These are phyloP conservation scores for Wickerhamomyces hampshirensis DNA, from an alignment of 805 yeast genomes.

Conservation along the genomic window DNA sequence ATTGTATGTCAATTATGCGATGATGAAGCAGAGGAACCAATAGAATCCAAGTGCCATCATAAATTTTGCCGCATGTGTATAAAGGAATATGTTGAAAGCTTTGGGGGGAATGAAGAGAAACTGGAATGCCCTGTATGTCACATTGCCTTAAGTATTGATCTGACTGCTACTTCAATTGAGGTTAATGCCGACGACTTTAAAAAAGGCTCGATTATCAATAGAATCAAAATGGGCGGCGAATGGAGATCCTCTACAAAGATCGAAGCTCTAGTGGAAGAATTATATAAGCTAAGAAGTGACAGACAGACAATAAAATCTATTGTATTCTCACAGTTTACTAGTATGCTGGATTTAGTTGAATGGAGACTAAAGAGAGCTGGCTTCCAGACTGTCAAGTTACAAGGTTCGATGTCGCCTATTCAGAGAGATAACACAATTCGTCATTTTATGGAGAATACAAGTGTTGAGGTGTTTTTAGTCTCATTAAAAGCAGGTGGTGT, in stretches of 20 bases:
- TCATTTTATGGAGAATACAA: conserved; percentile 87
- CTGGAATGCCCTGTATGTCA: conserved; percentile 96
- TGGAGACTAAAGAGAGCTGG: conserved; percentile 96
- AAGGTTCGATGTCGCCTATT: conserved; percentile 95
- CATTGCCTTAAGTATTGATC: conserved; percentile 84
- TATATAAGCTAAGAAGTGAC: conserved; percentile 82
- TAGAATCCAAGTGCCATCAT: conserved; percentile 91
- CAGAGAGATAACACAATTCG: conserved; percentile 91
- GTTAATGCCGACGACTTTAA: conserved; percentile 50
- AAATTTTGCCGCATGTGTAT: conserved; percentile 90
- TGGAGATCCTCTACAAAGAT: conserved; percentile 97
- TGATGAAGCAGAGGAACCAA: conserved; percentile 97
- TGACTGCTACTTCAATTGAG: conserved; percentile 80
- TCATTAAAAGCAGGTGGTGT: conserved; percentile 99
- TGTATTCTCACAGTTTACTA: conserved; percentile 95
- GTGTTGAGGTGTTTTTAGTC: conserved; percentile 90
- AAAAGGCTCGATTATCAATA: conserved; percentile 71
- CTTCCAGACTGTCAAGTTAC: conserved; percentile 87
- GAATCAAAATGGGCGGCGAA: conserved; percentile 79
- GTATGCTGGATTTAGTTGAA: conserved; percentile 93
- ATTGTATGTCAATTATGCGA: conserved; percentile 91
- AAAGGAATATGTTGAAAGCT: conserved; percentile 83
- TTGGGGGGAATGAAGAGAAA: conserved; percentile 49
- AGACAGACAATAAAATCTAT: conserved; percentile 88
- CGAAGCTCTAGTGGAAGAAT: conserved; percentile 92